These are phyloP conservation scores for Endoconidiophora laricicola DNA, from an alignment of 2,329 filamentous ascomycete species.

Conservation along the genomic window DNA sequence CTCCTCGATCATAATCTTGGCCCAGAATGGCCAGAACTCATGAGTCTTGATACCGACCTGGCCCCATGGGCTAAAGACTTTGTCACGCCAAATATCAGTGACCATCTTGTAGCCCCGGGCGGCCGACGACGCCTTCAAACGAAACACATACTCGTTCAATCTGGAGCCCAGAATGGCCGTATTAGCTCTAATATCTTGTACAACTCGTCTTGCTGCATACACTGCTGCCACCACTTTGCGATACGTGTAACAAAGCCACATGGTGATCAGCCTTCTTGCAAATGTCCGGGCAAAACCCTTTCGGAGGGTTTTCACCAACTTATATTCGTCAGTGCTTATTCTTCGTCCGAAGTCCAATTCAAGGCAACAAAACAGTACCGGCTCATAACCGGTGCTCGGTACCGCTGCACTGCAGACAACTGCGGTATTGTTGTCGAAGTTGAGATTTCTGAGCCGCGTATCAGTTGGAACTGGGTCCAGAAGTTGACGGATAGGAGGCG, in stretches of 20 bases:
- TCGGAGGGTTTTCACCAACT: conserved; percentile 13
- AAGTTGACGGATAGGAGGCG: conserved; percentile 29
- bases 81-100: not conserved
- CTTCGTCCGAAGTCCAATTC: conserved; percentile 3
- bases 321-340: conserved; percentile 7
- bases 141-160: conserved; percentile 11
- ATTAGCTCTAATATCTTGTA: conserved; percentile 1
- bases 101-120: conserved; percentile 7
- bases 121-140: conserved; percentile 9
- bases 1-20: conserved; percentile 14
- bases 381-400: conserved; percentile 12
- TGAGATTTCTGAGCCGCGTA: conserved; percentile 33
- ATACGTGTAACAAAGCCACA: conserved; percentile 4
- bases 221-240: conserved; percentile 12
- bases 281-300: conserved; percentile 9
- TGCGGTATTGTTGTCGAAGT: conserved; percentile 17
- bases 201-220: conserved; percentile 11
- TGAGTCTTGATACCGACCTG: conserved; percentile 6
- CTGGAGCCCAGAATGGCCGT: conserved; percentile 10
- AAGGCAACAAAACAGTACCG: conserved; percentile 9
- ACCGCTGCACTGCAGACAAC: conserved; percentile 9
- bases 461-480: conserved; percentile 26
- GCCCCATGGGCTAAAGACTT: conserved; percentile 8
- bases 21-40: conserved; percentile 13
- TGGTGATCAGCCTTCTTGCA: conserved; percentile 10